These are phyloP conservation scores for Afroboletus lepidellus DNA, from an alignment of 1,284 basidiomycete species.

Conservation along the genomic window DNA sequence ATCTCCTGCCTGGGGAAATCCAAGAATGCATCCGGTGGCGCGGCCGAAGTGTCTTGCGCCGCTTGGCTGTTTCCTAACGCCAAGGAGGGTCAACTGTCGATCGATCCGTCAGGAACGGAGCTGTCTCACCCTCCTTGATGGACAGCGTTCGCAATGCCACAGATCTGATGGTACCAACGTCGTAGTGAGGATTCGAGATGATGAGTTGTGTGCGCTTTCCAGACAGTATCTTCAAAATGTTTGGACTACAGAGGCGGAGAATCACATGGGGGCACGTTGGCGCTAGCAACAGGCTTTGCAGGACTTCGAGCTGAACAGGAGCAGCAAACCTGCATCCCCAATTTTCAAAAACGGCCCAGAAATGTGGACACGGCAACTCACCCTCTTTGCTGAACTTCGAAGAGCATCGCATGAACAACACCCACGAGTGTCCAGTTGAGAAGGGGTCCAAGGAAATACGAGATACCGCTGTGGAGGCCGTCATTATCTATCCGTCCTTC, in stretches of 20 bases:
- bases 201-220: constrained; percentile 37
- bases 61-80: constrained; percentile 16
- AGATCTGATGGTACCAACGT: constrained; percentile 44
- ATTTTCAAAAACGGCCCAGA: constrained; percentile 1
- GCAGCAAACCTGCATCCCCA: constrained; percentile 33
- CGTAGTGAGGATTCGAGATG: constrained; percentile 32
- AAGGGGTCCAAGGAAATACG: constrained; percentile 70
- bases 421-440: constrained; percentile 78
- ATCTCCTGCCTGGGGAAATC: constrained; percentile 53
- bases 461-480: constrained; percentile 66
- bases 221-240: constrained; percentile 51
- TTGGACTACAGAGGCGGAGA: constrained; percentile 58
- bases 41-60: constrained; percentile 14
- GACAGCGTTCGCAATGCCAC: constrained; percentile 46
- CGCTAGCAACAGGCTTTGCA: constrained; percentile 65
- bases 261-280: constrained; percentile 64
- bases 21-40: constrained; percentile 35
- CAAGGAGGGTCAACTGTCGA: constrained; percentile 1
- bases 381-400: constrained; percentile 59
- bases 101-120: background rate
- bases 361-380: constrained; percentile 33
- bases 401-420: constrained; percentile 60
- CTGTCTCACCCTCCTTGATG: constrained; percentile 30
- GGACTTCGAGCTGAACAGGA: constrained; percentile 53
- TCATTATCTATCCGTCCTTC: constrained; percentile 63